phyloP scores from a whole-genome alignment of 495 filamentous ascomycete species.

The Penicillium verhagenii region DNA sequence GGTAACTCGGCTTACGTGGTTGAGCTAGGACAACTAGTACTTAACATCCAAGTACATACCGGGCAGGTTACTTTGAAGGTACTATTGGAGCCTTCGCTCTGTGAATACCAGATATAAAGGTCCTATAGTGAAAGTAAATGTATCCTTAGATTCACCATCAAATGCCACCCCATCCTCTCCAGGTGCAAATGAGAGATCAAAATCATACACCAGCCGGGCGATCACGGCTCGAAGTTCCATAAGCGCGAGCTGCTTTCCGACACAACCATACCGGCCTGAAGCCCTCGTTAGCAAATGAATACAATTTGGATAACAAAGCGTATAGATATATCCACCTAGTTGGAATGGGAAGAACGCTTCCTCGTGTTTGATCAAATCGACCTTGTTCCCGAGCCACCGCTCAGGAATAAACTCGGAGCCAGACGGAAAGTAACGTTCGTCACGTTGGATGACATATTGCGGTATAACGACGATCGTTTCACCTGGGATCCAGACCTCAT shows the following conservation, averaged over 20 bases:
- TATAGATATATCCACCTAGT: conserved; percentile 21
- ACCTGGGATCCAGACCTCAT: conserved; percentile 28
- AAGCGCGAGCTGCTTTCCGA: conserved; percentile 7
- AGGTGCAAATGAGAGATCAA: conserved; percentile 2
- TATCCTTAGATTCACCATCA: conserved; percentile 3
- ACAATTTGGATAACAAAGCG: not conserved
- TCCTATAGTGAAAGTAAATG: conserved; percentile 3
- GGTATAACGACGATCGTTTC: conserved; percentile 31
- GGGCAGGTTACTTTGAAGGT: too few relatives aligned
- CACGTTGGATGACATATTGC: conserved; percentile 25
- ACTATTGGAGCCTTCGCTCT: too few relatives aligned
- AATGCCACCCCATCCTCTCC: conserved; percentile 5
- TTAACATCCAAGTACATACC: too few relatives aligned
- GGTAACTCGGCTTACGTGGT: too few relatives aligned
- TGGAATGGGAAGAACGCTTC: conserved; percentile 53
- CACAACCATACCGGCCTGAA: conserved; percentile 3
- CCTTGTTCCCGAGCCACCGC: conserved; percentile 43
- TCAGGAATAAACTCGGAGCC: conserved; percentile 54
- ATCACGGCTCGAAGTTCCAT: conserved; percentile 7
- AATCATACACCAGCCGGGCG: not conserved
- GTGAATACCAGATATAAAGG: not conserved
- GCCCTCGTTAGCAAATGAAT: not conserved
- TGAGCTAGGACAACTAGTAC: too few relatives aligned
- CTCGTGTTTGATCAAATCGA: conserved; percentile 43
- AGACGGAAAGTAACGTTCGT: conserved; percentile 27